Evolutionary conservation across 2,329 filamentous ascomycete genomes (phyloP).

Genomic region (Exophiala viscosa): DNA sequence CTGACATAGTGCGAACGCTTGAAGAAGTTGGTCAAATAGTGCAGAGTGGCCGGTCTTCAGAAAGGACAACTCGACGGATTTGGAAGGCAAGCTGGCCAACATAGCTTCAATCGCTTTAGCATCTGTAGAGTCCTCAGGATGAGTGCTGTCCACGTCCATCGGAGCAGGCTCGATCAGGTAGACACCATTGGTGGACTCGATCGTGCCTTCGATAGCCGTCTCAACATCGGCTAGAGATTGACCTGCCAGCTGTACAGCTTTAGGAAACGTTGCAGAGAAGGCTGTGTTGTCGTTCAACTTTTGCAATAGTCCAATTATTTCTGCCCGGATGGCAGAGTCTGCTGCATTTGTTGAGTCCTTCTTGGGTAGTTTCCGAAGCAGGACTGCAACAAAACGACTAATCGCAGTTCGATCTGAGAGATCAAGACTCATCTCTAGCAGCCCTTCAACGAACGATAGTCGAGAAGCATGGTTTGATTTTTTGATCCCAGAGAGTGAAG

Average conservation of each 20-base stretch:
- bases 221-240: conserved; percentile 73
- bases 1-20: conserved; percentile 36
- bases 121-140: conserved; percentile 27
- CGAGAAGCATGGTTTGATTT: conserved; percentile 30
- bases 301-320: conserved; percentile 65
- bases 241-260: conserved; percentile 63
- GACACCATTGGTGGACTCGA: conserved; percentile 56
- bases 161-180: conserved; percentile 49
- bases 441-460: conserved; percentile 20
- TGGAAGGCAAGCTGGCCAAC: conserved; percentile 33
- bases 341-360: conserved; percentile 1
- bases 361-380: conserved; percentile 14
- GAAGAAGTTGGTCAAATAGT: conserved; percentile 38
- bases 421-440: conserved; percentile 20
- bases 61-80: conserved; percentile 36
- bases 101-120: conserved; percentile 33
- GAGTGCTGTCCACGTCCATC: conserved; percentile 43
- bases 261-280: conserved; percentile 61
- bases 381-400: conserved; percentile 7
- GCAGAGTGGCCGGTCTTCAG: conserved; percentile 34
- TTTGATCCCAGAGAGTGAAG: conserved; percentile 15
- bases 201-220: conserved; percentile 67
- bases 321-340: conserved; percentile 52
- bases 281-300: conserved; percentile 59
- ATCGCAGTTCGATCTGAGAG: conserved; percentile 5